Base-by-base conservation (phyloP, 2,329 filamentous ascomycete species). In the Diaporthe eres region DNA sequence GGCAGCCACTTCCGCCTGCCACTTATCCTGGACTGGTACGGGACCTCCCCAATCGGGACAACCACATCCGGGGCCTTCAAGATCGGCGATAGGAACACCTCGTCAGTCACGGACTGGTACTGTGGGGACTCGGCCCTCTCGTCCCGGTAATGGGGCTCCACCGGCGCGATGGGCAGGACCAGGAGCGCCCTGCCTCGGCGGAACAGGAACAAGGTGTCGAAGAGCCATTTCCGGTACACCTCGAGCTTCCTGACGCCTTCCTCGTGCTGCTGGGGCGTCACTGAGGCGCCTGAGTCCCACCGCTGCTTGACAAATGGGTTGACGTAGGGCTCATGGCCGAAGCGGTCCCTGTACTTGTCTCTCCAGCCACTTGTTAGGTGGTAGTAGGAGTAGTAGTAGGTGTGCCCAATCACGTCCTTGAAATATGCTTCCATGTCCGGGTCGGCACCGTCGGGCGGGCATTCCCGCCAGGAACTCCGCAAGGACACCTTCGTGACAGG, bases 1-100 rank as follows among this genome's bases (percentile, higher is more conserved):
- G 83, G 80, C 2, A 78, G 78, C 15, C 82, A 82, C 53, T 85
- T 83, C 6, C 68, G 78, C 51, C 58, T 76, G 0, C 76, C 79
- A 28, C 79, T 83, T 47, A 84, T 77, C 3, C 75, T 77, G 17
- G 82, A 84, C 22, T 80, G 55, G 47, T 84, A 84, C 1, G 81
- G 77, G 9, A 80, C 60, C 68, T 85, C 82, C 0, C 79, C 79
- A 51, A 84, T 83, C 83, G 34, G 84, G 19, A 83, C 78, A 9
- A 82, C 77, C 8, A 85, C 77, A 39, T 84, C 78, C 2, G 84
- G 83, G 42, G 78, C 74, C 37, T 80, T 80, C 37, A 85, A 78
- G 9, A 84, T 70, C 1, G 80, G 74, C 13, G 57, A 73, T 5
- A 68, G 49, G n/a, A 68, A 74, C 3, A 74, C 39, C 51, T 68